Conservation (phyloP, 2,329 filamentous ascomycete species). For the Bipolaris victoriae region DNA sequence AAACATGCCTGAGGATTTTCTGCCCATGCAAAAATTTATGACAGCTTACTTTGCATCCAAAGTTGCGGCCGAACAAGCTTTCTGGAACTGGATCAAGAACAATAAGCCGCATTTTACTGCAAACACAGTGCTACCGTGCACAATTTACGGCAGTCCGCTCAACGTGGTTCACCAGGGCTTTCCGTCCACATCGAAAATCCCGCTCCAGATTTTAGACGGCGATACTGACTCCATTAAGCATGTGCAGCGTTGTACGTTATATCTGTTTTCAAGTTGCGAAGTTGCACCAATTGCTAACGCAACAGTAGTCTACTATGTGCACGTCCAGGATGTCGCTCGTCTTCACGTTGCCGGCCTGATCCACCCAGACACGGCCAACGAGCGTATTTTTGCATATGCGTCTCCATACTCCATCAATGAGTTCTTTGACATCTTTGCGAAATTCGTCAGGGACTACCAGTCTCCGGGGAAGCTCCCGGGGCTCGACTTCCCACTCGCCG, state of each 20-base stretch:
- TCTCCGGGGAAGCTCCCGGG: slow-evolving; percentile 9
- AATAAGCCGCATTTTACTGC: slow-evolving; percentile 50
- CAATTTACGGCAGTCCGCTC: slow-evolving; percentile 22
- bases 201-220: slow-evolving; percentile 18
- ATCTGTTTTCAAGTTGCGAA: background rate
- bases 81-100: slow-evolving; percentile 53
- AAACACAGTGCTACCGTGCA: slow-evolving; percentile 37
- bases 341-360: slow-evolving; percentile 27
- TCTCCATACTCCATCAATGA: slow-evolving; percentile 16
- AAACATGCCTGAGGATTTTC: slow-evolving; percentile 29
- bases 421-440: slow-evolving; percentile 18
- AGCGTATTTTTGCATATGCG: slow-evolving; percentile 24
- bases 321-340: slow-evolving; percentile 28
- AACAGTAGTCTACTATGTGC: slow-evolving; percentile 19
- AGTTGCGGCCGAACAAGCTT: slow-evolving; percentile 49
- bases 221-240: slow-evolving; percentile 19
- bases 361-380: slow-evolving; percentile 17
- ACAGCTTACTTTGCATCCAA: slow-evolving; percentile 53
- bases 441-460: slow-evolving; percentile 6
- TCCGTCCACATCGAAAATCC: slow-evolving; percentile 17
- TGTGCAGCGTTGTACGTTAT: slow-evolving; percentile 17
- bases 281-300: slow-evolving; percentile 1
- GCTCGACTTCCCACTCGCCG: slow-evolving; percentile 14
- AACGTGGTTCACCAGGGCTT: slow-evolving; percentile 21
- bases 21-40: slow-evolving; percentile 17